Percentiles rank a stretch among this genome's conserved stretches.
Evolutionary conservation across 75 land plant species (phyloP).

Genomic region (Isoetes taiwanensis): DNA sequence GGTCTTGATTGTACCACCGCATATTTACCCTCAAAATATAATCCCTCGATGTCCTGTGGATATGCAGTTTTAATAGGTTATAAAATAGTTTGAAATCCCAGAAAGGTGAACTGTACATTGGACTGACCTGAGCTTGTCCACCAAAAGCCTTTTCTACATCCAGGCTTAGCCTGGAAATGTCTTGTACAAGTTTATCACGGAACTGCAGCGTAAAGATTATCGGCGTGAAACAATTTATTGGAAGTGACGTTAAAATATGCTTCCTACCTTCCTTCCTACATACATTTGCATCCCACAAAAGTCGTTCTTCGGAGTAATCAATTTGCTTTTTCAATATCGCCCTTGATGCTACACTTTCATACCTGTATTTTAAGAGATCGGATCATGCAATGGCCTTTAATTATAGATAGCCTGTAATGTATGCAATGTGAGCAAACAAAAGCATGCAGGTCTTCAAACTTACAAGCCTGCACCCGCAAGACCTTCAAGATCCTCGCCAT

Average conservation of each 20-base stretch:
- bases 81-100: too few relatives aligned
- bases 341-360: slow-evolving; percentile 8
- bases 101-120: too few relatives aligned
- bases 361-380: background rate
- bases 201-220: background rate
- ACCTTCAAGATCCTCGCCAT: slow-evolving; percentile 12
- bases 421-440: background rate
- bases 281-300: slow-evolving; percentile 7
- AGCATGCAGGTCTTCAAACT: background rate
- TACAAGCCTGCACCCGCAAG: slow-evolving; percentile 16
- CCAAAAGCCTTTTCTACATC: slow-evolving; percentile 12
- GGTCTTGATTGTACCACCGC: too few relatives aligned
- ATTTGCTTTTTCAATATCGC: background rate
- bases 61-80: too few relatives aligned
- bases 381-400: background rate
- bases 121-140: too few relatives aligned
- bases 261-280: too few relatives aligned
- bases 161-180: background rate
- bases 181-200: slow-evolving; percentile 10
- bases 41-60: too few relatives aligned
- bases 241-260: too few relatives aligned
- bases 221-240: background rate
- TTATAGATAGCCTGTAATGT: background rate
- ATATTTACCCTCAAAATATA: too few relatives aligned
- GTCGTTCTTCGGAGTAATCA: slow-evolving; percentile 9